Conservation (phyloP, 2,329 filamentous ascomycete genomes). For the Rhynchosporium graminicola region DNA sequence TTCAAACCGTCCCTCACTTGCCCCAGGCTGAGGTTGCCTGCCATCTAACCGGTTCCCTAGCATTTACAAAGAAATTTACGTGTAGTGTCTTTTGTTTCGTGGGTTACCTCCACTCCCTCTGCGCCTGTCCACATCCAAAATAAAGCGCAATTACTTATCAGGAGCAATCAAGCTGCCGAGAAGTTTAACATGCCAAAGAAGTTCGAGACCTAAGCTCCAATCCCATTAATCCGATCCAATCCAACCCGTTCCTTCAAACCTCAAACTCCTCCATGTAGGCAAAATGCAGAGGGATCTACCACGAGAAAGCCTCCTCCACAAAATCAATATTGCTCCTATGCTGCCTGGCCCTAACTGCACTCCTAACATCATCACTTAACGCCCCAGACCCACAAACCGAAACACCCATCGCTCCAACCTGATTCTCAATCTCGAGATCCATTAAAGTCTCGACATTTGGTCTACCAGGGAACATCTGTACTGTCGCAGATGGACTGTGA, state of each 20-base stretch:
- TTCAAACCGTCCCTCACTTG: slow-evolving; percentile 1
- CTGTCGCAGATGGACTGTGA: slow-evolving; percentile 72
- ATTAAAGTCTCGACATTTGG: slow-evolving; percentile 74
- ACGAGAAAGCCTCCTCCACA: slow-evolving; percentile 75
- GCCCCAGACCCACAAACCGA: slow-evolving; percentile 74
- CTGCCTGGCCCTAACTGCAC: slow-evolving; percentile 65
- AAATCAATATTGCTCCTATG: slow-evolving; percentile 71
- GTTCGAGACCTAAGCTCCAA: slow-evolving; percentile 5
- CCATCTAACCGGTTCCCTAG: slow-evolving; percentile 26
- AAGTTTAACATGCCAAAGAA: slow-evolving; percentile 13
- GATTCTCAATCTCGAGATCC: slow-evolving; percentile 71
- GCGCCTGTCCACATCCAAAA: neutral
- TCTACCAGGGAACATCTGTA: slow-evolving; percentile 82
- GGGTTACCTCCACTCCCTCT: neutral
- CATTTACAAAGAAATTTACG: slow-evolving; percentile 19
- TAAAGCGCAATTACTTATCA: neutral
- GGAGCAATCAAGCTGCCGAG: slow-evolving; percentile 5
- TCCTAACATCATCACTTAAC: slow-evolving; percentile 73
- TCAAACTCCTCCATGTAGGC: neutral
- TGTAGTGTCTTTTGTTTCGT: neutral
- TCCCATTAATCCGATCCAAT: neutral
- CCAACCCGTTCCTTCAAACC: slow-evolving; percentile 7
- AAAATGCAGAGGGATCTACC: slow-evolving; percentile 44
- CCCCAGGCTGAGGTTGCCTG: slow-evolving; percentile 7
- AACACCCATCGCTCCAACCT: slow-evolving; percentile 73